These are phyloP conservation scores for Crithidia thermophila DNA, from an alignment of 208 protist genomes.

Conservation along the genomic window DNA sequence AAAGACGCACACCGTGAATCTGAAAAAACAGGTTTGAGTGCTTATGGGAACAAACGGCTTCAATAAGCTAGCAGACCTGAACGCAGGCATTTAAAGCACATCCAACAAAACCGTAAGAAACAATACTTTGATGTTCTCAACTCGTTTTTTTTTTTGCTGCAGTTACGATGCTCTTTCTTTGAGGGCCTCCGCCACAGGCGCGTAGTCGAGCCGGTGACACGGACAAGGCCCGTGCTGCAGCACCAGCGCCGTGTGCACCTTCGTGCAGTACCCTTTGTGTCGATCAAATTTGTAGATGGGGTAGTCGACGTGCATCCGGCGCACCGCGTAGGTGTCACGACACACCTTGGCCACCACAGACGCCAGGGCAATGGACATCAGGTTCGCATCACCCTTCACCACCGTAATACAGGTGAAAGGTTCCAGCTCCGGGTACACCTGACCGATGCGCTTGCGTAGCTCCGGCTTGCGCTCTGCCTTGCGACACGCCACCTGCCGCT, in stretches of 20 bases:
- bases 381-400: conserved; percentile 41
- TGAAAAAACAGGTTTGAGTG: too few species aligned
- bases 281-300: conserved; percentile 47
- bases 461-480: conserved; percentile 17
- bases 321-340: conserved; percentile 38
- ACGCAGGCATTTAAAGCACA: too few species aligned
- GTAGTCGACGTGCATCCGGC: conserved; percentile 35
- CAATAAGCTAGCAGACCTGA: too few species aligned
- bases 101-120: too few species aligned
- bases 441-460: conserved; percentile 23
- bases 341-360: conserved; percentile 57
- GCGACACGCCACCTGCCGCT: conserved; percentile 1
- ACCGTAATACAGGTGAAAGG: conserved; percentile 29
- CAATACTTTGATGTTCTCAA: too few species aligned
- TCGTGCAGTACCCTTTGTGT: conserved; percentile 62
- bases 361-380: conserved; percentile 40
- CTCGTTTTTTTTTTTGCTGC: neutral
- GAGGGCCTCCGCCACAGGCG: conserved; percentile 24
- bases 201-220: conserved; percentile 45
- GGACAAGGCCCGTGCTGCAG: conserved; percentile 22
- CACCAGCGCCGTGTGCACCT: conserved; percentile 31
- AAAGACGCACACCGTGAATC: too few species aligned
- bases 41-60: too few species aligned
- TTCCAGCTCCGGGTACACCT: conserved; percentile 22
- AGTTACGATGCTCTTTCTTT: neutral